Evolutionary conservation across 805 yeast species (phyloP).

Genomic region (Kazachstania bromeliacearum): DNA sequence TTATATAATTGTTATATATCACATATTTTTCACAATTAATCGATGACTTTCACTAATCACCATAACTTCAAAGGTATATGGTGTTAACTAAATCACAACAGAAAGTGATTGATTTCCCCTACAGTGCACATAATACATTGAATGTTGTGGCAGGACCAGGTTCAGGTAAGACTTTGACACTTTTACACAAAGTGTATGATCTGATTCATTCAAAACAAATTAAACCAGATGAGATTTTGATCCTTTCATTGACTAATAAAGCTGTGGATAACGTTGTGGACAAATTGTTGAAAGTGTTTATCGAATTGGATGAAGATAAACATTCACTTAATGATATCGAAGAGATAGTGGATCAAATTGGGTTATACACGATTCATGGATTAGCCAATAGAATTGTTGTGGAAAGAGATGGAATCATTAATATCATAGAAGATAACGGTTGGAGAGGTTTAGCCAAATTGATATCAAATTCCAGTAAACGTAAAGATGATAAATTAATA

Average conservation of each 20-base stretch:
- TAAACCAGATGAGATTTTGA: conserved; percentile 46
- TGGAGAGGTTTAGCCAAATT: conserved; percentile 39
- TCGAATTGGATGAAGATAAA: conserved; percentile 23
- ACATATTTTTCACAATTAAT: too few relatives aligned
- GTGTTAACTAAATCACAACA: conserved; percentile 37
- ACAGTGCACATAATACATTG: conserved; percentile 33
- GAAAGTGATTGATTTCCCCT: conserved; percentile 36
- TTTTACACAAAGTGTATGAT: conserved; percentile 44
- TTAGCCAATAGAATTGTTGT: conserved; percentile 44
- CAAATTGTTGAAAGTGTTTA: conserved; percentile 29
- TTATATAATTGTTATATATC: too few relatives aligned
- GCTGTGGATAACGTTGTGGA: conserved; percentile 43
- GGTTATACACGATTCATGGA: conserved; percentile 54
- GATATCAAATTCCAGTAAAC: conserved; percentile 20
- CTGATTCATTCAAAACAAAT: conserved; percentile 32
- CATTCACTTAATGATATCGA: conserved; percentile 2
- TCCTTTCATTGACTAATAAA: conserved; percentile 59
- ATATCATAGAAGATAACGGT: conserved; percentile 45
- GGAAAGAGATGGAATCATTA: conserved; percentile 27
- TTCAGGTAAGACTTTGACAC: conserved; percentile 58
- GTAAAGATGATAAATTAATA: conserved; percentile 3
- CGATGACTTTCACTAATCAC: too few relatives aligned
- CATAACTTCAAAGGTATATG: too few relatives aligned
- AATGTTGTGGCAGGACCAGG: conserved; percentile 65
- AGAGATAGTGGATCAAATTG: conserved; percentile 24